These are phyloP conservation scores for Backusella psychrophila DNA, from an alignment of 192 early-diverging fungal genomes.

Conservation along the genomic window DNA sequence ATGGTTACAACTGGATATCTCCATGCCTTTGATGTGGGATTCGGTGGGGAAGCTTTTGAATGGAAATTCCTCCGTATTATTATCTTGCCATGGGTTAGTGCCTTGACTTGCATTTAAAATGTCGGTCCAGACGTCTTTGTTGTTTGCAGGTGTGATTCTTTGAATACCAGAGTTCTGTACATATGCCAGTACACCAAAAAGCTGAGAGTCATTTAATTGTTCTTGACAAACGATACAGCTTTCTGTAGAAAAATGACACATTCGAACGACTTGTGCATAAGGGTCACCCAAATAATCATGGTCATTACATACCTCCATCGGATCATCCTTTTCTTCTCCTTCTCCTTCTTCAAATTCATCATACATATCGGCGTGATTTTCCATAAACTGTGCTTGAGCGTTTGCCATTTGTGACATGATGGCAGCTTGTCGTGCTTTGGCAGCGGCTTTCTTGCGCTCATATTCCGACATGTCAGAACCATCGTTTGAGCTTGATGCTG, in stretches of 20 bases:
- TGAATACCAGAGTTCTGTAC: conserved; percentile 76
- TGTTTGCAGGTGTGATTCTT: conserved; percentile 67
- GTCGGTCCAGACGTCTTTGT: conserved; percentile 49
- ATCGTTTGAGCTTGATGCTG: background rate
- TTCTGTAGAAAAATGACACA: conserved; percentile 71
- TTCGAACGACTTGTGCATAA: conserved; percentile 32
- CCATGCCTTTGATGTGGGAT: conserved; percentile 66
- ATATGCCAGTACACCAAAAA: conserved; percentile 83
- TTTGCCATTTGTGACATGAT: conserved; percentile 91
- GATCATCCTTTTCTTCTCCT: conserved; percentile 30
- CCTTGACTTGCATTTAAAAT: conserved; percentile 27
- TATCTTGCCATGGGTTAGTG: background rate
- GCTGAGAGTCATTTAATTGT: conserved; percentile 55
- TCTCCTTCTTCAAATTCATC: conserved; percentile 49
- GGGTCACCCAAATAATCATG: conserved; percentile 18
- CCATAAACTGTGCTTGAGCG: conserved; percentile 82
- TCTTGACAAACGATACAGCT: conserved; percentile 98
- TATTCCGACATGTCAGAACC: conserved; percentile 48
- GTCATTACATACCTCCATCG: conserved; percentile 6
- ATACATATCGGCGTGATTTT: conserved; percentile 68
- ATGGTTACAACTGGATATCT: conserved; percentile 91
- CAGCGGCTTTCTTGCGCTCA: conserved; percentile 76
- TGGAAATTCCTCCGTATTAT: background rate
- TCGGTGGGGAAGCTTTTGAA: conserved; percentile 60
- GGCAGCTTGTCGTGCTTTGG: conserved; percentile 82